Evolutionary conservation across 1,284 basidiomycete genomes (phyloP), one percentile per base, ranked within the genome.

Genomic region (Tylopilus sp.): DNA sequence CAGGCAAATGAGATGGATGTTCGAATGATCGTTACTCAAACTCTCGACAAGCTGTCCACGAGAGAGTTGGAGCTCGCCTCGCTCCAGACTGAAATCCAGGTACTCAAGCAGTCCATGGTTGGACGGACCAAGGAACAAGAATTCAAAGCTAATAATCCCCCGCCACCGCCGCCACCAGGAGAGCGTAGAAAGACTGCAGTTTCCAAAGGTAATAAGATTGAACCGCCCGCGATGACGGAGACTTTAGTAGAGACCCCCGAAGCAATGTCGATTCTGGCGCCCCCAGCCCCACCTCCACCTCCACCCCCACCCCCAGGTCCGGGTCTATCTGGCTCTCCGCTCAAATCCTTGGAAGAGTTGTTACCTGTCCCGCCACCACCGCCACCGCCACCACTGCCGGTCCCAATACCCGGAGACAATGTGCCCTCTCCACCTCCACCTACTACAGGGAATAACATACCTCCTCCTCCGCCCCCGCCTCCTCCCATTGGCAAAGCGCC

Each of bases 31-130:
- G 92, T 90, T 0, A 84, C 83, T 32, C 86, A 87, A 51, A 87
- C 90, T 2, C 91, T 97, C 41, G 91, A 94, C 61, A 87, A 86
- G 51, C 77, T 95, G 33, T 84, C 86, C 3, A 85, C 89, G 73
- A 93, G 92, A 72, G 94, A 96, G 57, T 84, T 88, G 22, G 88
- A 91, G 72, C 91, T 95, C 51, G 72, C 77, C 6, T 70, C 77
- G 19, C 83, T 95, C 32, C 82, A 79, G 53, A 74, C 76, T 5
- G 86, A 92, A 69, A 81, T 93, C 12, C 79, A 80, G 22, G 81
- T 82, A 10, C 81, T 94, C 49, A 87, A 87, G 68, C 79, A 81
- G 19, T 81, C 88, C 56, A 72, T 89, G 52, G 78, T 82, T 26
- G 81, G 81, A 16, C 88, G 85, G 67, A 87, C 89, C 4, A 86